Base-by-base conservation (phyloP, 345 rosid species). In the Euphorbia lathyris region DNA sequence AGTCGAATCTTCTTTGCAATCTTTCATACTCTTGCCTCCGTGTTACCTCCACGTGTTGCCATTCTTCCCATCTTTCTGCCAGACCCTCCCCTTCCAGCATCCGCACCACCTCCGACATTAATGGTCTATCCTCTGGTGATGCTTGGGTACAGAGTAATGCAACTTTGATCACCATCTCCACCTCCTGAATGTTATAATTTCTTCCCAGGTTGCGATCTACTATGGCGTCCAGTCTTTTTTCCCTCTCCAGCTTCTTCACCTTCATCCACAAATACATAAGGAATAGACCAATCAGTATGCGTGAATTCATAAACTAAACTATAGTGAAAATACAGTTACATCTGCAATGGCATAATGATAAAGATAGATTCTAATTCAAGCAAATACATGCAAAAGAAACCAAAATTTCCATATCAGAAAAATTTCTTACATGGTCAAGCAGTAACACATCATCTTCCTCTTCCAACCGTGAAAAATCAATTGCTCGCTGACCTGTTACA, bases 401-500 rank as follows among this genome's bases (percentile, higher is more conserved):
- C 58, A 52, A 36, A 40, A 42, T 5, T n/a, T n/a, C n/a, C n/a
- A n/a, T n/a, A n/a, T n/a, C n/a, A n/a, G n/a, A n/a, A n/a, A n/a
- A n/a, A 36, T 17, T 59, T 67, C 92, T 80, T 82, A 94, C 98
- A 69, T 90, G 98, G 76, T 94, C 98, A 55, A 94, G 97, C 77
- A 94, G 72, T 65, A 91, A 79, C 72, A 90, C 98, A 82, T 94
- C 96, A 72, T 91, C 97, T 74, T 91, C 98, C 79, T 91, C 98
- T 77, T 94, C 98, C 84, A 91, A 76, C 57, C 98, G 95, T 14
- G 98, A 90, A 77, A 91, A 91, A 75, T 94, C 98, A 29, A 94
- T 91, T 0, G 98, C 98, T 0, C 98, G 87, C 79, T 94, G 98
- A 58, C 98, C 98, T n/a, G 98, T 94, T 52, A 94, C 98, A n/a